Evolutionary conservation across 805 yeast species (phyloP).

Genomic region (Jamesozyma piceae): DNA sequence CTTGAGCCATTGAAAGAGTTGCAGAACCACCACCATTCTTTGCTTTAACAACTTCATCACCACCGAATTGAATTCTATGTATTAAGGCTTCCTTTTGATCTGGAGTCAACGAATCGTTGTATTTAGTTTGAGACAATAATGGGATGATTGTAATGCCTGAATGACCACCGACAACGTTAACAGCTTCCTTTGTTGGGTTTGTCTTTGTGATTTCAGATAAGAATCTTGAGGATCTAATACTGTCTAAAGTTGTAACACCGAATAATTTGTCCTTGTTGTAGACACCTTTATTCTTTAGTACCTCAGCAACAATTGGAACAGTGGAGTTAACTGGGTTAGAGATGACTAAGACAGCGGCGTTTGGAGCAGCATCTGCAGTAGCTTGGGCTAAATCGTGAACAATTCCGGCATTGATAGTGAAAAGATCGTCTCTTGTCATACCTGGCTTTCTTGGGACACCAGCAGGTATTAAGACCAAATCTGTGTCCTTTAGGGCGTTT

Average conservation of each 20-base stretch:
- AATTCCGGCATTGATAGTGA: constrained; percentile 92
- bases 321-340: constrained; percentile 97
- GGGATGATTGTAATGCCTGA: constrained; percentile 96
- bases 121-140: constrained; percentile 74
- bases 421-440: constrained; percentile 95
- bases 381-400: constrained; percentile 88
- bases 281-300: constrained; percentile 71
- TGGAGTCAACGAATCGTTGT: constrained; percentile 43
- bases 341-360: constrained; percentile 73
- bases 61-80: constrained; percentile 91
- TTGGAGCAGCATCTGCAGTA: constrained; percentile 71
- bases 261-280: constrained; percentile 87
- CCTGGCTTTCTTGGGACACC: constrained; percentile 99
- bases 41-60: constrained; percentile 91
- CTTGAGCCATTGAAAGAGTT: constrained; percentile 87
- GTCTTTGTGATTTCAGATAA: constrained; percentile 45
- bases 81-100: constrained; percentile 60
- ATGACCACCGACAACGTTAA: constrained; percentile 94
- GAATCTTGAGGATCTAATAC: constrained; percentile 82
- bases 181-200: constrained; percentile 65
- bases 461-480: constrained; percentile 87
- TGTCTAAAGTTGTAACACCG: constrained; percentile 94
- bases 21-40: constrained; percentile 93
- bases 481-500: constrained; percentile 61
- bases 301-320: constrained; percentile 93